Percentiles rank a stretch among this genome's conserved stretches.
These are phyloP conservation scores for Nematocida sp. DNA, from an alignment of 371 early-diverging fungal genomes.

Conservation along the genomic window DNA sequence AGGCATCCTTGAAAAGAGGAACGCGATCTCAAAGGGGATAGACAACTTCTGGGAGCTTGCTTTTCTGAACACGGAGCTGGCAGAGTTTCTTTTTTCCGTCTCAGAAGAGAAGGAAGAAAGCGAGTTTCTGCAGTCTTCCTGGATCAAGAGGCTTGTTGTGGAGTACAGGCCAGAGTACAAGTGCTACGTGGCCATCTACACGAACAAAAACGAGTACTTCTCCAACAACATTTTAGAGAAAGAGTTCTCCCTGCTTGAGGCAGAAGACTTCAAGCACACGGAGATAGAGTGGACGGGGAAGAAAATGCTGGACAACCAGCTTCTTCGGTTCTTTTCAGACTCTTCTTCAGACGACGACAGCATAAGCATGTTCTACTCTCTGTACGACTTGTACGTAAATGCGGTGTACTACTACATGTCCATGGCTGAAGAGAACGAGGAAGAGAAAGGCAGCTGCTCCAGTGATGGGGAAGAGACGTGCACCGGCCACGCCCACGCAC, in stretches of 20 bases:
- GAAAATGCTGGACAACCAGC: conserved; percentile 5
- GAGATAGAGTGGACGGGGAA: conserved; percentile 53
- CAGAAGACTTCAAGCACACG: conserved; percentile 11
- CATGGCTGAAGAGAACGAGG: neutral
- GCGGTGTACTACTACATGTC: conserved; percentile 40
- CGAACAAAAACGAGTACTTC: conserved; percentile 54
- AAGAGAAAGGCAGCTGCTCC: too few relatives aligned
- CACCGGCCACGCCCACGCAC: too few relatives aligned
- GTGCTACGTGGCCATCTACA: conserved; percentile 47
- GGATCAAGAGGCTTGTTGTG: conserved; percentile 51
- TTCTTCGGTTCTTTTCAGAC: conserved; percentile 33
- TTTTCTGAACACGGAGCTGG: conserved; percentile 7
- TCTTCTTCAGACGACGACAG: conserved; percentile 8
- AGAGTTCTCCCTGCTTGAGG: conserved; percentile 42
- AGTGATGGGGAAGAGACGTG: too few relatives aligned
- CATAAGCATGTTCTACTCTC: conserved; percentile 20
- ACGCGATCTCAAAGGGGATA: conserved; percentile 9
- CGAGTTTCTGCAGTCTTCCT: neutral
- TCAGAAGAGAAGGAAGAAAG: neutral
- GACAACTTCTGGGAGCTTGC: conserved; percentile 31
- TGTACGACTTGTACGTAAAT: conserved; percentile 44
- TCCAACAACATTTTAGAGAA: conserved; percentile 50
- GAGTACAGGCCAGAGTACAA: conserved; percentile 53
- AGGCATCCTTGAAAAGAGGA: conserved; percentile 15
- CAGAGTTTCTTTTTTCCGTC: neutral